phyloP scores from a whole-genome alignment of 495 filamentous ascomycete species.

The Sabuloglossum arenarium region DNA sequence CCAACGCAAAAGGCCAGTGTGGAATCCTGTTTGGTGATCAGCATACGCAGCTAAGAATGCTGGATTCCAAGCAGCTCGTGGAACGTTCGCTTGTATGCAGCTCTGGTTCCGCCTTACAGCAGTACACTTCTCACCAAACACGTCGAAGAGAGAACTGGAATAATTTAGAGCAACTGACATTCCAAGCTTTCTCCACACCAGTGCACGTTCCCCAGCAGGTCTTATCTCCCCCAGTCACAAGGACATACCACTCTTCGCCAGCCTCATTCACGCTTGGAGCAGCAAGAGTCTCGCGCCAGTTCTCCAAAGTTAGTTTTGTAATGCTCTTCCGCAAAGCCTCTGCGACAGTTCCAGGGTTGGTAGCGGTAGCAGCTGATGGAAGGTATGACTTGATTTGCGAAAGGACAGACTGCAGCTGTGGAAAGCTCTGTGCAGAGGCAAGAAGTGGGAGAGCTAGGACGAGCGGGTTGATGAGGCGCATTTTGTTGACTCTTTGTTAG shows the following conservation, averaged over 20 bases:
- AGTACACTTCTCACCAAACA: not conserved
- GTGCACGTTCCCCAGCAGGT: slow-evolving; percentile 55
- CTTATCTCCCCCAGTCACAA: slow-evolving; percentile 68
- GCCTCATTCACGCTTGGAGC: slow-evolving; percentile 19
- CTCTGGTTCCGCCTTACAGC: not conserved
- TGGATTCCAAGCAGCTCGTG: no score
- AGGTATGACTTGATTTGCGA: not conserved
- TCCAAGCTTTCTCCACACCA: slow-evolving; percentile 31
- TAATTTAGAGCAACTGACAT: slow-evolving; percentile 20
- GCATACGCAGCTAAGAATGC: not conserved
- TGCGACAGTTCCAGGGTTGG: not conserved
- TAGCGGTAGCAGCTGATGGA: not conserved
- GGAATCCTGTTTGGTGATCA: slow-evolving; percentile 33
- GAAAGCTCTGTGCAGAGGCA: not conserved
- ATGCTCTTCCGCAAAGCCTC: not conserved
- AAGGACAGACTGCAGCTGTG: not conserved
- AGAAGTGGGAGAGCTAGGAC: not conserved
- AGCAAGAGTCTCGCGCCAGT: slow-evolving; percentile 50
- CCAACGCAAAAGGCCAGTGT: slow-evolving; percentile 42
- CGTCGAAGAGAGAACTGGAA: not conserved
- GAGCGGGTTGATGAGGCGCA: not conserved
- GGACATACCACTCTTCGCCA: slow-evolving; percentile 62
- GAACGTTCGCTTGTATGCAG: no score
- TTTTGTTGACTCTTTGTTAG: not conserved
- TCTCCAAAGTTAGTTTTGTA: slow-evolving; percentile 36